phyloP scores from a whole-genome alignment of 306 rosid genomes.

The Lathyrus aphaca region DNA sequence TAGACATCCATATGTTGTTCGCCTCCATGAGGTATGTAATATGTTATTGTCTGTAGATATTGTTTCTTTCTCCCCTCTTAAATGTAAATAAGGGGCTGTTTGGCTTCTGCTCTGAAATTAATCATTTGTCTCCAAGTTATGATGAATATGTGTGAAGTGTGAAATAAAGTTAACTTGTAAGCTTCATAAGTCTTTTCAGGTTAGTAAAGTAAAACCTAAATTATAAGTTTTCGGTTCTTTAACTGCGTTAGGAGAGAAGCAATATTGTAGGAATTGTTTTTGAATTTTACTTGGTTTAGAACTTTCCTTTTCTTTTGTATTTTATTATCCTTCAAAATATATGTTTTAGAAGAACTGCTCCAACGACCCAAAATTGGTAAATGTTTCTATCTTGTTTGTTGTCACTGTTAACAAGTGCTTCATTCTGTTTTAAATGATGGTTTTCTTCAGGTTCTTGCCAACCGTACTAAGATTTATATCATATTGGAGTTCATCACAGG shows the following conservation, averaged over 20 bases:
- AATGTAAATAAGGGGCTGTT: conserved; percentile 5
- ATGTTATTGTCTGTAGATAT: conserved; percentile 24
- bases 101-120: conserved; percentile 19
- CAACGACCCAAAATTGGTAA: background rate
- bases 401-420: conserved; percentile 6
- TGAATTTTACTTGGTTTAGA: conserved; percentile 29
- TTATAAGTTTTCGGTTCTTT: conserved; percentile 6
- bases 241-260: conserved; percentile 14
- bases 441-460: conserved; percentile 76
- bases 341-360: conserved; percentile 10
- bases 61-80: background rate
- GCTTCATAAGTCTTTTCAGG: background rate
- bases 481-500: conserved; percentile 90
- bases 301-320: conserved; percentile 18
- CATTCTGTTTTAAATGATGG: conserved; percentile 32
- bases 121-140: conserved; percentile 9
- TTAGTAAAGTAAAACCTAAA: conserved; percentile 18
- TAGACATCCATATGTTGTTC: conserved; percentile 85
- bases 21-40: conserved; percentile 73
- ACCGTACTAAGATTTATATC: conserved; percentile 89
- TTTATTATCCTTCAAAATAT: conserved; percentile 15
- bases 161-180: conserved; percentile 16
- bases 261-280: background rate
- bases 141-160: conserved; percentile 19
- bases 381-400: conserved; percentile 24